A percentile compares a stretch with the other conserved stretches of the same genome.
These are phyloP conservation scores for Talaromyces liani DNA, from an alignment of 495 filamentous ascomycete genomes.

Conservation along the genomic window DNA sequence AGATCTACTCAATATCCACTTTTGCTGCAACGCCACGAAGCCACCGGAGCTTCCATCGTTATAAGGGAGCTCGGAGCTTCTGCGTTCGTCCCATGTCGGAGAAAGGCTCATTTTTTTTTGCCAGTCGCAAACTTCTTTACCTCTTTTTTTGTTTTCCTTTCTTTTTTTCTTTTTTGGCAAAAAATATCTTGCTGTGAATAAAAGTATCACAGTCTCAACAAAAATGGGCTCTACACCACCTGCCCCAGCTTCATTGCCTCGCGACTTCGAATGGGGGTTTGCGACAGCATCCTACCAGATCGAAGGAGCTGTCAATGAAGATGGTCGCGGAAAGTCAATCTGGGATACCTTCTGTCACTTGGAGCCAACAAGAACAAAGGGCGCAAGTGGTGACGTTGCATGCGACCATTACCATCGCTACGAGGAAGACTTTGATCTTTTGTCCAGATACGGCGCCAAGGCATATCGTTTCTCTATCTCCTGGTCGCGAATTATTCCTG, in stretches of 20 bases:
- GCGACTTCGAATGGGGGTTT: conserved; percentile 35
- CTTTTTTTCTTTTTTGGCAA: too few species aligned
- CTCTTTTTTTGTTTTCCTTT: too few species aligned
- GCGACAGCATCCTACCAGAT: conserved; percentile 32
- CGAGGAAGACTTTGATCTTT: conserved; percentile 5
- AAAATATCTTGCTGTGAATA: background rate
- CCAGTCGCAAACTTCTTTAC: background rate
- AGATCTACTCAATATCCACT: conserved; percentile 1
- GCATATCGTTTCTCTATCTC: conserved; percentile 4
- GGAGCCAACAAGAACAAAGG: conserved; percentile 1
- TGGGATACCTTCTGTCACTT: conserved; percentile 25
- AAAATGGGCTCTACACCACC: background rate
- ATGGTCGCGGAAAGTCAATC: conserved; percentile 26
- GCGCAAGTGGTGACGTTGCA: conserved; percentile 4
- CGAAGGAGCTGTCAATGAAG: conserved; percentile 25
- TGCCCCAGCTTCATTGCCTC: conserved; percentile 10
- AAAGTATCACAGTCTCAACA: background rate
- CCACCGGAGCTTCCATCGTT: background rate
- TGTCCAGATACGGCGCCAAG: background rate
- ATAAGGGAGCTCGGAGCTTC: background rate
- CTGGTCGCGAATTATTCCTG: conserved; percentile 2
- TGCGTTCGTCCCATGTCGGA: background rate
- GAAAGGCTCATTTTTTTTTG: background rate
- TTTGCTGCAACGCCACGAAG: conserved; percentile 1
- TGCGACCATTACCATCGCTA: conserved; percentile 5